These are phyloP conservation scores for Verbena officinalis DNA, from an alignment of 257 asterid genomes.

Conservation along the genomic window DNA sequence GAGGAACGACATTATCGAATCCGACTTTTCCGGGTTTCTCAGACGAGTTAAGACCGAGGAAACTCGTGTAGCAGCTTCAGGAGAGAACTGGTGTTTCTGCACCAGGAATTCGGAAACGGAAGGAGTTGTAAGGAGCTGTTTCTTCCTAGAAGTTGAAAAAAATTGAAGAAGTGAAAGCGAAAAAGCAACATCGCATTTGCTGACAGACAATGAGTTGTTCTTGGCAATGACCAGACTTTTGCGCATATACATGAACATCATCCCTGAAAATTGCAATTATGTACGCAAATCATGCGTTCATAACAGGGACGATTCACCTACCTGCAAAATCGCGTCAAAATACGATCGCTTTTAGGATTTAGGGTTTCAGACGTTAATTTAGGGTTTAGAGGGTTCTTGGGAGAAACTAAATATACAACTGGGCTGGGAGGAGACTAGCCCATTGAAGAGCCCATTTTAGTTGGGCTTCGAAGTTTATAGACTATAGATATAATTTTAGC, in stretches of 20 bases:
- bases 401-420: background rate
- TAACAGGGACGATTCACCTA: background rate
- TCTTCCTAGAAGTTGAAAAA: conserved; percentile 23
- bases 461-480: background rate
- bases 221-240: conserved; percentile 15
- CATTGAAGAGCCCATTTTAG: background rate
- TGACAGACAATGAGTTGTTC: background rate
- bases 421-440: background rate
- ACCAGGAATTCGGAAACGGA: conserved; percentile 22
- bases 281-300: background rate
- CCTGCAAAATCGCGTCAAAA: background rate
- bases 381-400: no score
- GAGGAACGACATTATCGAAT: conserved; percentile 24
- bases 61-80: conserved; percentile 21
- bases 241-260: conserved; percentile 27
- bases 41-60: conserved; percentile 16
- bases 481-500: background rate
- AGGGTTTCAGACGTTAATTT: conserved; percentile 13
- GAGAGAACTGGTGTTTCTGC: conserved; percentile 26
- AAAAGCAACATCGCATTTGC: conserved; percentile 6
- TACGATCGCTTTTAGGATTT: background rate
- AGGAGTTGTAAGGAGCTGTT: background rate
- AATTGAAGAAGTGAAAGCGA: conserved; percentile 8
- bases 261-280: background rate
- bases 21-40: conserved; percentile 21